Conservation (phyloP, 2,329 filamentous ascomycete species). For the Zelopaecilomyces penicillatus region DNA sequence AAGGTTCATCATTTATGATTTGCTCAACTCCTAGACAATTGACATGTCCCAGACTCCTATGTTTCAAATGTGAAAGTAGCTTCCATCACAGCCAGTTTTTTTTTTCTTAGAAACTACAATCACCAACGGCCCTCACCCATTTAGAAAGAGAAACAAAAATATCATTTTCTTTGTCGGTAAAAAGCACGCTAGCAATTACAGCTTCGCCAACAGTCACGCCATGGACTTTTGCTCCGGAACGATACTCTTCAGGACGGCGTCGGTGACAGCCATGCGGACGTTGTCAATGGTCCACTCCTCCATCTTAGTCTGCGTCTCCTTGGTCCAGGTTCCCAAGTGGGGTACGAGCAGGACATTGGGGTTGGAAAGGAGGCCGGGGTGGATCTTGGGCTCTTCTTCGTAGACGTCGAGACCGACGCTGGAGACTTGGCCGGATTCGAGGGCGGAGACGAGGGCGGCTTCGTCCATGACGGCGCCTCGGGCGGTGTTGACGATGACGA, state of each 20-base stretch:
- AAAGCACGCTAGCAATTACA: not conserved
- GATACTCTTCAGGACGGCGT: conserved; percentile 55
- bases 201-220: not conserved
- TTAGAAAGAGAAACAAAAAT: not conserved
- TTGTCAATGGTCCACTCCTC: conserved; percentile 70
- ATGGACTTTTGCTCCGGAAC: conserved; percentile 58
- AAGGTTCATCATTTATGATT: too few species aligned
- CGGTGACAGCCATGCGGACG: conserved; percentile 52
- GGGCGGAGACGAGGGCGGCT: conserved; percentile 64
- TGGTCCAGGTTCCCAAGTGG: conserved; percentile 79
- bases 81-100: not conserved
- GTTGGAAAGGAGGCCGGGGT: conserved; percentile 63
- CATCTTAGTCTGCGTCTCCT: conserved; percentile 59
- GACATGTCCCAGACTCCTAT: too few species aligned
- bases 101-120: too few species aligned
- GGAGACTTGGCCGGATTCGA: conserved; percentile 60
- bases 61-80: too few species aligned
- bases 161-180: not conserved
- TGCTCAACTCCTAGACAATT: too few species aligned
- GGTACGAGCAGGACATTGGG: conserved; percentile 67
- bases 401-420: conserved; percentile 73
- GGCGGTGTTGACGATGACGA: conserved; percentile 75
- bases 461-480: conserved; percentile 79
- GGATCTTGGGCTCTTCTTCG: conserved; percentile 70
- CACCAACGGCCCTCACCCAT: too few species aligned